Evolutionary conservation across 225 moss, liverwort and hornwort species (phyloP).

Genomic region (Marchantia paleacea): DNA sequence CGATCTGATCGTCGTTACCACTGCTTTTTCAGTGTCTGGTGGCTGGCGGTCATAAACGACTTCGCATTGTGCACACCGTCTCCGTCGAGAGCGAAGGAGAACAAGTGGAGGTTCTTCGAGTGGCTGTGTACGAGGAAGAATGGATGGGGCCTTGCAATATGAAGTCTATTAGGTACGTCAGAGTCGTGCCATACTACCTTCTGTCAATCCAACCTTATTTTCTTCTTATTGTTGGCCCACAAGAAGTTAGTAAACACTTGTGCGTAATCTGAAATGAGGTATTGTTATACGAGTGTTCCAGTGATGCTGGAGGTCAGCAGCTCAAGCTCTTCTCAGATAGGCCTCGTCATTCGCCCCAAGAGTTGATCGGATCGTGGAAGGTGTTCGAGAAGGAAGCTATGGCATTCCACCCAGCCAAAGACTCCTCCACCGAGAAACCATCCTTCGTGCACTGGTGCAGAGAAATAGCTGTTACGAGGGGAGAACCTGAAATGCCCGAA

Average conservation of each 20-base stretch:
- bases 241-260: not conserved
- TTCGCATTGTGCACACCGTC: constrained; percentile 85
- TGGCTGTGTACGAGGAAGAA: constrained; percentile 76
- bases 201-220: not conserved
- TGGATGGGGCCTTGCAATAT: constrained; percentile 93
- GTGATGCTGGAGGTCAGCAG: constrained; percentile 55
- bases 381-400: constrained; percentile 76
- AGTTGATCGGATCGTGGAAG: constrained; percentile 77
- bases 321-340: constrained; percentile 65
- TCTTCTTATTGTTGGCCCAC: not conserved
- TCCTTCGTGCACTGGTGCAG: constrained; percentile 61
- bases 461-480: constrained; percentile 58
- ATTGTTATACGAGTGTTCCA: constrained; percentile 18
- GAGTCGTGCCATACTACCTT: not conserved
- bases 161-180: constrained; percentile 70
- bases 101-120: constrained; percentile 74
- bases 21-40: constrained; percentile 61
- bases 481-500: constrained; percentile 55
- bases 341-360: constrained; percentile 54
- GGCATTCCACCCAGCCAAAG: constrained; percentile 43
- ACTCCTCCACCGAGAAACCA: constrained; percentile 32
- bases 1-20: not conserved
- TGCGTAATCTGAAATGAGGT: not conserved
- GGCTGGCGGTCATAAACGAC: constrained; percentile 76
- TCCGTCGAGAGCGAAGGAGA: constrained; percentile 63